Evolutionary conservation across 129 eudicot genomes (phyloP), one percentile per base, ranked within the genome.

Genomic region (Saussurea involucrata): DNA sequence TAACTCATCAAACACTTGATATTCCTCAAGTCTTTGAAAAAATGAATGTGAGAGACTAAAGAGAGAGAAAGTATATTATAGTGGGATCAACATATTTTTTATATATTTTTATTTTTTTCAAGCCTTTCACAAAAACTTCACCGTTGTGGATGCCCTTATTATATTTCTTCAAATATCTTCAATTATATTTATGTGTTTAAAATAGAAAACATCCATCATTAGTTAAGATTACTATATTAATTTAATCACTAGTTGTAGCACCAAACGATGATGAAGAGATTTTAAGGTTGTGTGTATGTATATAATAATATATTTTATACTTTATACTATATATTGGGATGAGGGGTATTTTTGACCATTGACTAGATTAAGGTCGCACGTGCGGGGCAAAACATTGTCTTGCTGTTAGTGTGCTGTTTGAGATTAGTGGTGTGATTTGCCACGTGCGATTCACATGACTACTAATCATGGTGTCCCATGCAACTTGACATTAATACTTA

Each of bases 201-300:
- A 84, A 66, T 74, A 75, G 58, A 68, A 32, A 75, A 36, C 68
- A 74, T 74, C 76, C 61, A 53, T 53, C 61, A 68, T 68, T 74
- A 64, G 72, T 44, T 46, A 79, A 80, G n/a, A 63, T 81, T 81
- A 76, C 70, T 63, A 69, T 63, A 83, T 72, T 78, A 29, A 71
- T 40, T 33, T 71, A 84, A 40, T 69, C 68, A 84, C 78, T 76
- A 83, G 60, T 79, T 67, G 83, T 61, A 79, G 61, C 60, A 69
- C 76, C 82, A 87, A 87, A 84, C 78, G 80, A 87, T 81, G 80
- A 87, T 83, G 85, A 40, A 64, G 73, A 64, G 84, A 74, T 74
- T 80, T 76, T 81, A 81, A 81, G 84, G 84, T 67, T 80, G 69
- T 81, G 71, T 81, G 67, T 32, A 24, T 67, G 22, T 74, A 37